Percentiles rank a stretch among this genome's conserved stretches.
These are phyloP conservation scores for Diatrype stigma DNA, from an alignment of 2,329 filamentous ascomycete species.

Conservation along the genomic window DNA sequence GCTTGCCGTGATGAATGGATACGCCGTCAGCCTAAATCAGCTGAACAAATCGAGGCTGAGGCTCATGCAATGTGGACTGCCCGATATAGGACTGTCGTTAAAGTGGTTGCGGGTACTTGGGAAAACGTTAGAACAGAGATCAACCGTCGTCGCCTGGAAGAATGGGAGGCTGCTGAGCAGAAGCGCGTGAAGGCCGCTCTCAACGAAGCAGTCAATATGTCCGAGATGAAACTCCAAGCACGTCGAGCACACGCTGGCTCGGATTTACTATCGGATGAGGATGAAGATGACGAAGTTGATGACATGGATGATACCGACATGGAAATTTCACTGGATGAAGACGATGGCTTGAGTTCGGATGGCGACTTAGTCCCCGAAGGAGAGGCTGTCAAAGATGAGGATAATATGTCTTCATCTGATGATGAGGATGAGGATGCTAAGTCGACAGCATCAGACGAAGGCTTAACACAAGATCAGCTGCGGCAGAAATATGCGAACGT, in stretches of 20 bases:
- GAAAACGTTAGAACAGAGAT: slow-evolving; percentile 60
- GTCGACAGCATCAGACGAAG: slow-evolving; percentile 54
- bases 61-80: slow-evolving; percentile 62
- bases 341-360: slow-evolving; percentile 38
- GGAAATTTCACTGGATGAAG: slow-evolving; percentile 44
- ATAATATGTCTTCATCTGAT: slow-evolving; percentile 60
- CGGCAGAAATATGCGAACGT: slow-evolving; percentile 65
- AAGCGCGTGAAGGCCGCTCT: slow-evolving; percentile 62
- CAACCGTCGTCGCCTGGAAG: slow-evolving; percentile 54
- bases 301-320: slow-evolving; percentile 42
- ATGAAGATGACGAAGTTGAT: slow-evolving; percentile 29
- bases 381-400: slow-evolving; percentile 40
- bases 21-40: slow-evolving; percentile 66
- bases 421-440: slow-evolving; percentile 57
- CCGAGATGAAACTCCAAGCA: slow-evolving; percentile 63
- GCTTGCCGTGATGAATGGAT: slow-evolving; percentile 74
- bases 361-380: slow-evolving; percentile 32
- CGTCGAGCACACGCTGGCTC: slow-evolving; percentile 52
- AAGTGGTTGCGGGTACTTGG: slow-evolving; percentile 53
- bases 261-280: slow-evolving; percentile 41
- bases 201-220: slow-evolving; percentile 69
- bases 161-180: slow-evolving; percentile 64
- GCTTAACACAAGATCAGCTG: slow-evolving; percentile 65
- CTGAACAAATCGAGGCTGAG: slow-evolving; percentile 79
- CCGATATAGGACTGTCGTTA: slow-evolving; percentile 69